Conservation (phyloP, 306 rosid genomes). For the Adenanthera pavonina region DNA sequence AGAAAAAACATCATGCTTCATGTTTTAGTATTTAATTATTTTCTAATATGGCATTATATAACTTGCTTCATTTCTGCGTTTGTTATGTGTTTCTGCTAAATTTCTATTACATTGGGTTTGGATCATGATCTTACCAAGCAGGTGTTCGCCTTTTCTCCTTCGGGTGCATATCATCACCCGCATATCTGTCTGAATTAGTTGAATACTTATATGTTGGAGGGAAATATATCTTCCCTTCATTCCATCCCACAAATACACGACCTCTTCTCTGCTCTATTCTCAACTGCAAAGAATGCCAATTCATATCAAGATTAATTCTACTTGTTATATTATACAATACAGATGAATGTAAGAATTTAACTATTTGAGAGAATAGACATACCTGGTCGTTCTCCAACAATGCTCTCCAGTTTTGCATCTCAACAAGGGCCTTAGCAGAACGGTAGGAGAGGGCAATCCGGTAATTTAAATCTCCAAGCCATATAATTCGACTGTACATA, state of each 20-base stretch:
- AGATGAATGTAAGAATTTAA: conserved; percentile 20
- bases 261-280: conserved; percentile 93
- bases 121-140: conserved; percentile 77
- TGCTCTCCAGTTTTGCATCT: conserved; percentile 99
- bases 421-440: conserved; percentile 95
- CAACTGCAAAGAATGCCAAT: conserved; percentile 62
- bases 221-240: conserved; percentile 95
- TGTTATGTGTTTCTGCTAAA: conserved; percentile 14
- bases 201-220: conserved; percentile 99
- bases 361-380: conserved; percentile 38
- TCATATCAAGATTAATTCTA: conserved; percentile 29
- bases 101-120: conserved; percentile 8
- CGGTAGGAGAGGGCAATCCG: conserved; percentile 93
- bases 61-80: conserved; percentile 17
- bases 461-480: conserved; percentile 99
- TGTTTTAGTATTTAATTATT: background rate
- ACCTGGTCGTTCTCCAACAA: conserved; percentile 96
- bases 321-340: conserved; percentile 6
- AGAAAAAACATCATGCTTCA: conserved; percentile 20
- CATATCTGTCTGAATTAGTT: conserved; percentile 94
- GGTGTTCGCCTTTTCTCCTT: conserved; percentile 97
- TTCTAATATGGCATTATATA: background rate
- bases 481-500: conserved; percentile 77
- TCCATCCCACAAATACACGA: conserved; percentile 87
- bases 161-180: conserved; percentile 93